A percentile compares a stretch with the other conserved stretches of the same genome.
Evolutionary conservation across 768 basidiomycete genomes (phyloP).

Genomic region (Porpolomopsis calyptriformis): DNA sequence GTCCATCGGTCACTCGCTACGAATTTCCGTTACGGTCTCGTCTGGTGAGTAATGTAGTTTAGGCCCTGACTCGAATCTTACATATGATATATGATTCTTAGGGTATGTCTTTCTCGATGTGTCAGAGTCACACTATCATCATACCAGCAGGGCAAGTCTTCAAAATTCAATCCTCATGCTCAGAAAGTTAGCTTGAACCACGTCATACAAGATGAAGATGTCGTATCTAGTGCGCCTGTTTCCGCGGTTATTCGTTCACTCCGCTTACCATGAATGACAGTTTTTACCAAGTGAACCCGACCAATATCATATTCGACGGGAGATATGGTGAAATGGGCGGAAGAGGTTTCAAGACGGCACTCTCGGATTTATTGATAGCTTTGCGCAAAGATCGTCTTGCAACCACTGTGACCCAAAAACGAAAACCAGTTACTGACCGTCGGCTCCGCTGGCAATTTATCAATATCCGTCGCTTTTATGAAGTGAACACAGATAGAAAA

Average conservation of each 20-base stretch:
- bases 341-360: too few relatives aligned
- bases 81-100: background rate
- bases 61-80: background rate
- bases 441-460: too few relatives aligned
- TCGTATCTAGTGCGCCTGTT: slow-evolving; percentile 66
- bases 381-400: too few relatives aligned
- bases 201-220: slow-evolving; percentile 79
- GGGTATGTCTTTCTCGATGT: slow-evolving; percentile 2
- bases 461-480: too few relatives aligned
- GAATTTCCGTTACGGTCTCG: slow-evolving; percentile 90
- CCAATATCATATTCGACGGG: too few relatives aligned
- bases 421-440: too few relatives aligned
- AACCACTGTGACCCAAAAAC: too few relatives aligned
- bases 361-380: too few relatives aligned
- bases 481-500: too few relatives aligned
- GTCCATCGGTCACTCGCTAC: slow-evolving; percentile 82
- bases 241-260: background rate
- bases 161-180: slow-evolving; percentile 87
- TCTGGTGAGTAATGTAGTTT: slow-evolving; percentile 52
- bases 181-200: slow-evolving; percentile 87
- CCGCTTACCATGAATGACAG: background rate
- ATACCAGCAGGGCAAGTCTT: slow-evolving; percentile 68
- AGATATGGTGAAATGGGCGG: too few relatives aligned
- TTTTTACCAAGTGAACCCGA: slow-evolving; percentile 22
- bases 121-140: background rate